Evolutionary conservation across 768 basidiomycete species (phyloP), one percentile per base, ranked within the genome.

Genomic region (Podaxis pistillaris): DNA sequence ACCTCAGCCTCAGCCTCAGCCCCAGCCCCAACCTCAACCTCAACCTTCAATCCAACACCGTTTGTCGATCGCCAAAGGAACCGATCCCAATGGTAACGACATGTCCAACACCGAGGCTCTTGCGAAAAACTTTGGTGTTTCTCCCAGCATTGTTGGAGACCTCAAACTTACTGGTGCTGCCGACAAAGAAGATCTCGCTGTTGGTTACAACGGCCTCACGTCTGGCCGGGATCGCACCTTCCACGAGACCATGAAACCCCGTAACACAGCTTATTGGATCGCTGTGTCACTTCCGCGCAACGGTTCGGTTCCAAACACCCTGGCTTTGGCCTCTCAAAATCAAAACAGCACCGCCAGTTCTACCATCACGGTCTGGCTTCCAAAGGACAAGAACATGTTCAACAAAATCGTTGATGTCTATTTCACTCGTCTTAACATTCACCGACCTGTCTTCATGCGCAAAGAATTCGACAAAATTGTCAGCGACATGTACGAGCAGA

Each of bases 71-170:
- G 66, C 86, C 68, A 90, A 86, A 70, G 91, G 90, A 55, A 85
- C 87, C 66, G 93, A 94, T 70, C 93, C 93, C 3, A 83, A 89
- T 63, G 83, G 86, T 5, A 87, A 91, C 66, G 90, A 94, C 73
- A 83, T 93, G 81, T 89, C 90, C 55, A 86, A 82, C 70, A 82
- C 88, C 6, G 84, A 84, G 66, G 86, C 89, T 26, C 82, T 93
- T 54, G 91, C 89, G 46, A 90, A 87, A 74, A 86, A 81, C 69
- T 93, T 93, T 69, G 91, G 91, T 53, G 91, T 93, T 30, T 83
- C 87, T 55, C 78, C 86, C 28, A 81, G 82, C 47, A 91, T 93
- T 66, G 84, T 91, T 56, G 83, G 77, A 62, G 86, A 86, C 64
- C 78, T 87, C 64, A 84, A 83, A 62, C 77, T 91, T 51, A 76